Percentiles rank a stretch among this genome's conserved stretches.
Conservation (phyloP, 352 stramenopile species). For the Pythium angustatum region DNA sequence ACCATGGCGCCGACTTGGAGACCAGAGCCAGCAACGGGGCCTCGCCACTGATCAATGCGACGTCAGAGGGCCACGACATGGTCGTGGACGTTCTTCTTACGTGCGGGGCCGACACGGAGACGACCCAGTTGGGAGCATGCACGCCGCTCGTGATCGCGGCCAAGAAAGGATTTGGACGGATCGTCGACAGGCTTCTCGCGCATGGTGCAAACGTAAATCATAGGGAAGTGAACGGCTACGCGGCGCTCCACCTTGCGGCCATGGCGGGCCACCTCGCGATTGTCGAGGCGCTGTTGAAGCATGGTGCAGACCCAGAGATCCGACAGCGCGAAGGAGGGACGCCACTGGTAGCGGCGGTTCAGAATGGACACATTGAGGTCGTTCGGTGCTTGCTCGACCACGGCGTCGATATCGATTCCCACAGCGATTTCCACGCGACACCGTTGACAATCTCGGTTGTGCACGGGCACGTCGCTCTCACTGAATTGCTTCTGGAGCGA, state of each 20-base stretch:
- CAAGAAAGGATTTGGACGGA: not conserved
- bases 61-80: not conserved
- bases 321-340: not conserved
- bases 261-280: not conserved
- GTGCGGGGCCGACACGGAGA: not conserved
- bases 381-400: not conserved
- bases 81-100: not conserved
- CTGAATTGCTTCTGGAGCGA: not conserved
- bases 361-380: not conserved
- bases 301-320: not conserved
- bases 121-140: not conserved
- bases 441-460: not conserved
- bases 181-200: not conserved
- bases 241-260: not conserved
- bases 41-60: not conserved
- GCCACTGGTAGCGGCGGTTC: not conserved
- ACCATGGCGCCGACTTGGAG: not conserved
- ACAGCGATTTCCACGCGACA: not conserved
- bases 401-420: not conserved
- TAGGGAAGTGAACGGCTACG: not conserved
- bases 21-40: not conserved
- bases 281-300: not conserved
- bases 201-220: not conserved
- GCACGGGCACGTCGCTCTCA: not conserved
- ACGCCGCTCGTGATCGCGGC: not conserved